Percentiles rank a stretch among this genome's conserved stretches.
Conservation (phyloP, 495 filamentous ascomycete genomes). For the Poronia punctata region DNA sequence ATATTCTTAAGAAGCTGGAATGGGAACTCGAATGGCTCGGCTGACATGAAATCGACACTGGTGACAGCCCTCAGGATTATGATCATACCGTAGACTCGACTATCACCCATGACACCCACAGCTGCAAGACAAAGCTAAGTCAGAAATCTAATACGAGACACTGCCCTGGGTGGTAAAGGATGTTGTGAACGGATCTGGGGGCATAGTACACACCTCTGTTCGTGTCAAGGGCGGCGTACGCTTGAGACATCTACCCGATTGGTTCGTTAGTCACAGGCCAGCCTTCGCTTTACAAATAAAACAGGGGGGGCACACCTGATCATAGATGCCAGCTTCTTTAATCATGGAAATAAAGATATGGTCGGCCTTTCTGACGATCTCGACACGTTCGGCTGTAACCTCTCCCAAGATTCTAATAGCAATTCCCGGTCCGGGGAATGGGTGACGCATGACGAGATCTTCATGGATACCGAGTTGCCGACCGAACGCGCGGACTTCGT, state of each 20-base stretch:
- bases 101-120: conserved; percentile 53
- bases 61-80: conserved; percentile 66
- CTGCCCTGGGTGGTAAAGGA: neutral
- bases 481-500: conserved; percentile 72
- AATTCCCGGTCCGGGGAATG: conserved; percentile 58
- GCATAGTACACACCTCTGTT: conserved; percentile 23
- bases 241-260: conserved; percentile 57
- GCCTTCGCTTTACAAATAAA: conserved; percentile 37
- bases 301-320: conserved; percentile 20
- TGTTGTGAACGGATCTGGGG: neutral
- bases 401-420: conserved; percentile 87
- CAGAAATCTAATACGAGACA: neutral
- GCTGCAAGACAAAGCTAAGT: conserved; percentile 25
- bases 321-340: conserved; percentile 72
- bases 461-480: conserved; percentile 67
- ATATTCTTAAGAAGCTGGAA: conserved; percentile 62
- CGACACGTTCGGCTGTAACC: conserved; percentile 70
- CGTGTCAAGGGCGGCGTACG: conserved; percentile 72
- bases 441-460: conserved; percentile 73
- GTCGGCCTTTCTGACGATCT: conserved; percentile 78
- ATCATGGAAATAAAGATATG: conserved; percentile 87
- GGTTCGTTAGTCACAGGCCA: neutral
- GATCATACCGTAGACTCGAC: conserved; percentile 16
- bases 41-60: conserved; percentile 77
- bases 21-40: conserved; percentile 56